Conservation (phyloP, 2,329 filamentous ascomycete genomes). For the Pestalotiopsis sp. region DNA sequence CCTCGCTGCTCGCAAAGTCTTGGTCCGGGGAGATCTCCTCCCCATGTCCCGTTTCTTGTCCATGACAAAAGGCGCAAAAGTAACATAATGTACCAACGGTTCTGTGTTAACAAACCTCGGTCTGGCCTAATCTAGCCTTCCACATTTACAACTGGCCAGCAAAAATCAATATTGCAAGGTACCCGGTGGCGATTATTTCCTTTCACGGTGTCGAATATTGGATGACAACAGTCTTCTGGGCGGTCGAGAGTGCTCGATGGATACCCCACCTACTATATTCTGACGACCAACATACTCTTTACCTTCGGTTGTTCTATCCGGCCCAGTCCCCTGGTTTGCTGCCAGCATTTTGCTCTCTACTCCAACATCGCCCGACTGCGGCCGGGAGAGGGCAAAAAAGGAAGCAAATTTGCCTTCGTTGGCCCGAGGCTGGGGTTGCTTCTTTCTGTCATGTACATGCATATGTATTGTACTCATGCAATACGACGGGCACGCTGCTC, state of each 20-base stretch:
- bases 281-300: slow-evolving; percentile 1
- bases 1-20: background rate
- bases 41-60: background rate
- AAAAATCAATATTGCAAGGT: slow-evolving; percentile 11
- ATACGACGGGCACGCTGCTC: background rate
- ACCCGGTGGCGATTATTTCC: slow-evolving; percentile 6
- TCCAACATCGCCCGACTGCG: background rate
- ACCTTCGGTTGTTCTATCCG: background rate
- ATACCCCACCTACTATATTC: slow-evolving; percentile 9
- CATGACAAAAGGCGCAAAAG: background rate
- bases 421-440: slow-evolving; percentile 2
- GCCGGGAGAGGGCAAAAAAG: background rate
- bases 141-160: background rate
- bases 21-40: background rate
- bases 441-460: background rate
- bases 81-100: background rate
- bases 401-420: slow-evolving; percentile 13
- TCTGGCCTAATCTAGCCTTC: slow-evolving; percentile 2
- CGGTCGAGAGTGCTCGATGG: slow-evolving; percentile 8
- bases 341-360: background rate
- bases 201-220: slow-evolving; percentile 8
- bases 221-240: slow-evolving; percentile 1
- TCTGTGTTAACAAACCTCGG: background rate
- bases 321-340: background rate
- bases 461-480: background rate